These are phyloP conservation scores for Exsudoporus floridanus DNA, from an alignment of 1,284 basidiomycete species.

Conservation along the genomic window DNA sequence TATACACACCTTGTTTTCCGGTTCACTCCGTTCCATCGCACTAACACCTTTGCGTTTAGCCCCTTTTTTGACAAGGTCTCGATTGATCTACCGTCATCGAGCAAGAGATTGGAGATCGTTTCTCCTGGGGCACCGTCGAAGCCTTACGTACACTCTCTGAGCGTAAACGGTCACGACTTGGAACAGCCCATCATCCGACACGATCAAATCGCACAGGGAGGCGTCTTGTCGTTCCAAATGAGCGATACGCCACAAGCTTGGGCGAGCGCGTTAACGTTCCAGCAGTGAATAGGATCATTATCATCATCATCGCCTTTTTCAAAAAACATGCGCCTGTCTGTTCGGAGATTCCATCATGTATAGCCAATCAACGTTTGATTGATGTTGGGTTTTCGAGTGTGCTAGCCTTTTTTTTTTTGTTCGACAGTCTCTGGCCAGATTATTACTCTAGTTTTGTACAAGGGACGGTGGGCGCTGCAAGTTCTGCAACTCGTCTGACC, in stretches of 20 bases:
- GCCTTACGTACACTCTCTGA: conserved; percentile 59
- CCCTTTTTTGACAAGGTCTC: conserved; percentile 62
- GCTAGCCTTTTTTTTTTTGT: too few relatives aligned
- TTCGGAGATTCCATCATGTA: too few relatives aligned
- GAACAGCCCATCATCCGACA: conserved; percentile 54
- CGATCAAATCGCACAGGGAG: conserved; percentile 55
- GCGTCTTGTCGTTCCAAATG: conserved; percentile 66
- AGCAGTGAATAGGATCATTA: neutral
- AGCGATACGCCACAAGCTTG: conserved; percentile 46
- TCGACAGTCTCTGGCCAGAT: too few relatives aligned
- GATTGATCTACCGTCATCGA: conserved; percentile 51
- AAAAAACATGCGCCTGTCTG: too few relatives aligned
- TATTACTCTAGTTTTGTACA: too few relatives aligned
- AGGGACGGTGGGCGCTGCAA: too few relatives aligned
- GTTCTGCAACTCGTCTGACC: too few relatives aligned
- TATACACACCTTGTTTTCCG: conserved; percentile 6
- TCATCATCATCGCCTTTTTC: neutral
- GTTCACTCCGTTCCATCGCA: too few relatives aligned
- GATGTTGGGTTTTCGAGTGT: too few relatives aligned
- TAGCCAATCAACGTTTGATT: too few relatives aligned
- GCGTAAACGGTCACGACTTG: conserved; percentile 49
- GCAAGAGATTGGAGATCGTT: conserved; percentile 46
- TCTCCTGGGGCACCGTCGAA: conserved; percentile 54
- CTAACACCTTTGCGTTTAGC: conserved; percentile 14
- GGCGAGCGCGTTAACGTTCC: conserved; percentile 28